Conservation (phyloP, 768 basidiomycete genomes). For the Kwoniella shandongensis region DNA sequence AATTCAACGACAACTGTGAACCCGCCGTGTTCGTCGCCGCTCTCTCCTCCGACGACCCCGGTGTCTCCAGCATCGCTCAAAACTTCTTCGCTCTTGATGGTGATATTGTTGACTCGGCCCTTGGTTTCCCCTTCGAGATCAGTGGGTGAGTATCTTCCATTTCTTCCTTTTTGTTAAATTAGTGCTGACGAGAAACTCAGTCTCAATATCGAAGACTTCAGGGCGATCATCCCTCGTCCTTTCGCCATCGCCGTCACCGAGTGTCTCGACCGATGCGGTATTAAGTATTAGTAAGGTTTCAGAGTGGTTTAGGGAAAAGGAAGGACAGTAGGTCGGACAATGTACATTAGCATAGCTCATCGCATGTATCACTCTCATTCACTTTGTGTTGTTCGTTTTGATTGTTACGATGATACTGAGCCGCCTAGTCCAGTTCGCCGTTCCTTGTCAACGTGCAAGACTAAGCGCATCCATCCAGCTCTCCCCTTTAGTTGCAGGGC, state of each 20-base stretch:
- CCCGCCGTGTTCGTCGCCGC: constrained; percentile 14
- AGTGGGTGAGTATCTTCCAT: constrained; percentile 1
- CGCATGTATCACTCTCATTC: no score
- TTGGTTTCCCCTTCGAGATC: constrained; percentile 9
- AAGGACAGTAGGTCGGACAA: no score
- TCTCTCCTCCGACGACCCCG: constrained; percentile 13
- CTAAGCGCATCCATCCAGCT: no score
- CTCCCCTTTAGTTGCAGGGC: no score
- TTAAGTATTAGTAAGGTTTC: neutral
- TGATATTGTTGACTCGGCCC: constrained; percentile 10
- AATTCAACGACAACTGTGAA: constrained; percentile 21
- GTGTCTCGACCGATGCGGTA: constrained; percentile 1
- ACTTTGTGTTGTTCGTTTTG: no score
- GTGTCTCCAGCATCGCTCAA: constrained; percentile 12
- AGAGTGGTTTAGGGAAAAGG: no score
- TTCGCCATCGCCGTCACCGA: constrained; percentile 2
- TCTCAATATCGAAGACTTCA: neutral
- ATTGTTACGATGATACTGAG: no score
- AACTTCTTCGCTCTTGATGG: constrained; percentile 12
- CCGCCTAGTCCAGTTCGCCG: no score
- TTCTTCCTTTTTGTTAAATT: neutral
- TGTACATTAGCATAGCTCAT: no score
- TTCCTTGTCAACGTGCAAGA: no score
- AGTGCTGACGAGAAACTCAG: neutral
- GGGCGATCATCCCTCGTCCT: neutral